Base-by-base conservation (phyloP, 768 basidiomycete species). In the Boletus rex-veris region DNA sequence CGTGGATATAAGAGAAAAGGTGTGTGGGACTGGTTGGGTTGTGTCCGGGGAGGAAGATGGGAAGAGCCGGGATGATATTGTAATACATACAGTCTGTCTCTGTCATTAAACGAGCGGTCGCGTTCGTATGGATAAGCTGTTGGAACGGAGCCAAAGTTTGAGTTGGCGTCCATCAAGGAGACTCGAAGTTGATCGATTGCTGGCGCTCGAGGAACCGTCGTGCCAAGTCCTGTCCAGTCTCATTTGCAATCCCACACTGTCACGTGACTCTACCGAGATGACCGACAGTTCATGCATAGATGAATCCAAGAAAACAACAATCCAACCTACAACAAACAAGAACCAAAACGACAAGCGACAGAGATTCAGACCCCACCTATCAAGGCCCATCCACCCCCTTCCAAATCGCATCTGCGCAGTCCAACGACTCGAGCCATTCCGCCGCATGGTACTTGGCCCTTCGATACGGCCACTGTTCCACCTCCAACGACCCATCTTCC, bases 341-440 rank as follows among this genome's bases (percentile, higher is more conserved):
- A 18, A 4, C 18, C 8, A 21, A 28, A 28, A 28, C 26, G 26
- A 28, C 26, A 28, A 28, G 26, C 7, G 26, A 26, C 26, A 26
- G 26, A 21, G 21, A 19, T n/a, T n/a, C n/a, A 19, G 19, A 21
- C 24, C 21, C 21, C 21, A 24, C 21, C 24, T 28, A 26, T 49
- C 47, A 53, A 12, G 42, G 8, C 10, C 48, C 38, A 18, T 40
- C 57, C 3, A 68, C 66, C 0, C 67, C 63, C 43, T 28, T 55
- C 66, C 69, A 68, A 14, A 74, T 61, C 28, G 83, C 84, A 55
- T 84, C 80, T 56, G 79, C 79, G 58, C 85, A 86, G 0, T 80
- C 83, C 36, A 79, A 65, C 74, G 82, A 83, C 64, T 85, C 83
- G 21, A 88, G 71, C 84, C 84, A 86, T 60, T 86, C 83, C 16